A percentile compares a stretch with the other conserved stretches of the same genome.
These are phyloP conservation scores for Sporothrix phasma DNA, from an alignment of 2,329 filamentous ascomycete genomes.

Conservation along the genomic window DNA sequence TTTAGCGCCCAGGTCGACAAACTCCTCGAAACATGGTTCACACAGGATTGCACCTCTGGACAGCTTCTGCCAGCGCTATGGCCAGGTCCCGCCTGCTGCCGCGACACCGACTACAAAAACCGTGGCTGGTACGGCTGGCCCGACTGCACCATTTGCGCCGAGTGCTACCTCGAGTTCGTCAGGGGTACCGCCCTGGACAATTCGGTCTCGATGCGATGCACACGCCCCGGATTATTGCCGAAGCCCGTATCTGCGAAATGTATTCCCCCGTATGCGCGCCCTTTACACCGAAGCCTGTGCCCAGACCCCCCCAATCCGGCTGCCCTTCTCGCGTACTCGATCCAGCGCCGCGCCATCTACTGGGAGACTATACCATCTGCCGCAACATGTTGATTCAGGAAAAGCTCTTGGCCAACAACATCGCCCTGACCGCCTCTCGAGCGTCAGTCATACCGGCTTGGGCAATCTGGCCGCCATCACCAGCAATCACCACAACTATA, in stretches of 20 bases:
- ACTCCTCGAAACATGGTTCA: constrained; percentile 8
- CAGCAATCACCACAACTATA: background rate
- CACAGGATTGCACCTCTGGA: background rate
- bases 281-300: constrained; percentile 24
- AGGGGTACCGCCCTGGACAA: constrained; percentile 22
- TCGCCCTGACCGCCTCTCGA: background rate
- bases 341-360: constrained; percentile 25
- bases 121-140: constrained; percentile 29
- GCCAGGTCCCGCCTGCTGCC: constrained; percentile 23
- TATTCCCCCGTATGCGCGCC: constrained; percentile 31
- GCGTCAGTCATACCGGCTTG: background rate
- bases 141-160: constrained; percentile 27
- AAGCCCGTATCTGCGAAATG: constrained; percentile 27
- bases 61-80: background rate
- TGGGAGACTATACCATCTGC: constrained; percentile 25
- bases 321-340: constrained; percentile 23
- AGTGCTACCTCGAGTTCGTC: constrained; percentile 28
- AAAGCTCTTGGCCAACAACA: background rate
- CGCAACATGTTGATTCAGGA: constrained; percentile 10
- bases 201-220: constrained; percentile 20
- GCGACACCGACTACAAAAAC: constrained; percentile 22
- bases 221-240: constrained; percentile 19
- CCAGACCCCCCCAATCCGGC: constrained; percentile 19
- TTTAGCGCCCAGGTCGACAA: constrained; percentile 12
- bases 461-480: background rate